Base-by-base conservation (phyloP, 2,329 filamentous ascomycete genomes). In the Penicillium sp. region DNA sequence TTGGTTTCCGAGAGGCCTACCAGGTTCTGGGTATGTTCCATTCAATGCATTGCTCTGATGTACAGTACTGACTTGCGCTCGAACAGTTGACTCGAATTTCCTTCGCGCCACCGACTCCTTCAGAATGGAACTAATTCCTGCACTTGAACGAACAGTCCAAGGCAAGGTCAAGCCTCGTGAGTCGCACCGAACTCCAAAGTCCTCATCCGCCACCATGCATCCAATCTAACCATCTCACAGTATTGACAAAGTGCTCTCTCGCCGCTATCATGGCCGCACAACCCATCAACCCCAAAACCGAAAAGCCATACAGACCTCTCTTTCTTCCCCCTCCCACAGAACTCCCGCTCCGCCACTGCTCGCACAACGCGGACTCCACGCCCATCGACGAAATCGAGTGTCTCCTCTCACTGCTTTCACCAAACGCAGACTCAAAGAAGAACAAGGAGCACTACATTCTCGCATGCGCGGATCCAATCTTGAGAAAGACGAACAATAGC, bases 1-100 rank as follows among this genome's bases (percentile, higher is more conserved):
- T 96, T 73, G 89, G 89, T 60, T 97, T 97, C 75, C 90, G 93
- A 67, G 90, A 94, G 77, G 92, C 94, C 12, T 97, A 97, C 78
- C 94, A 97, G 78, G 88, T 96, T 51, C 80, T 96, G 43, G 81
- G 86, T 89, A 78, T 57, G 79, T 70, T 58, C 57, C 33, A 35
- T 55, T 58, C 46, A 50, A 33, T 59, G 51, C 53, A 54, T 47
- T 54, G 42, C 35, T 56, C 38, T 40, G 10, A 38, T 41, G 48
- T 31, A 48, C 42, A 19, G 61, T 67, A 45, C 69, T 59, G 55
- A 62, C 53, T n/a, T 23, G 37, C 37, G 38, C 45, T 56, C 38
- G 57, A 62, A 65, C 67, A 86, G 87, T 97, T 60, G 93, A 96
- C 72, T 90, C 91, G 58, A 86, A 92, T 63, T 90, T 97, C 67